A percentile compares a stretch with the other conserved stretches of the same genome.
Conservation (phyloP, 2,329 filamentous ascomycete genomes). For the Leptographium flavum region DNA sequence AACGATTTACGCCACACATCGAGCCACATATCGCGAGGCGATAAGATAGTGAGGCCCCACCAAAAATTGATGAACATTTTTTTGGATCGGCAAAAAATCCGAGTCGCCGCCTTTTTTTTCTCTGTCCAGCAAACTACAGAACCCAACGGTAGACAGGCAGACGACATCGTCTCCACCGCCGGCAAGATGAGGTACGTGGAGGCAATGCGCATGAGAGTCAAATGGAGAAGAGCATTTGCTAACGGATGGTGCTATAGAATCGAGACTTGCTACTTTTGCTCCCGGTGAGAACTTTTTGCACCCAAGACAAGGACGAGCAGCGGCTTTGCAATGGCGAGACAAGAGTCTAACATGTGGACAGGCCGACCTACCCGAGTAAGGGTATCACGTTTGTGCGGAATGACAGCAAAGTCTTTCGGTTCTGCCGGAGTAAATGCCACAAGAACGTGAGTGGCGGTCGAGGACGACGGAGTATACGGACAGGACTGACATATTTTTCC, state of each 20-base stretch:
- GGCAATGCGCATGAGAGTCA: background rate
- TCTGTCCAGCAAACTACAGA: background rate
- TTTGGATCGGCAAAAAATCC: slow-evolving; percentile 7
- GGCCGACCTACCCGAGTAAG: slow-evolving; percentile 40
- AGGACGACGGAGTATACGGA: no score
- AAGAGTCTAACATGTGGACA: slow-evolving; percentile 21
- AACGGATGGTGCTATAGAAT: slow-evolving; percentile 22
- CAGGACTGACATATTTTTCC: background rate
- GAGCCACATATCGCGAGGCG: slow-evolving; percentile 2
- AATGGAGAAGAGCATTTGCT: background rate
- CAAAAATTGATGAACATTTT: slow-evolving; percentile 5
- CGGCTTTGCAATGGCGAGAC: slow-evolving; percentile 37
- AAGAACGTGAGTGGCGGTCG: slow-evolving; percentile 41
- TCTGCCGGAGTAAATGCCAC: slow-evolving; percentile 47
- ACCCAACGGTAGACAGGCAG: background rate
- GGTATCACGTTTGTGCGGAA: slow-evolving; percentile 39
- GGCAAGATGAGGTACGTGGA: slow-evolving; percentile 7
- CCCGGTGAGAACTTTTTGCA: slow-evolving; percentile 27
- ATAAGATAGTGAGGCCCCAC: slow-evolving; percentile 13
- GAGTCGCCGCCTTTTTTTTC: slow-evolving; percentile 9
- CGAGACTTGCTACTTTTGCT: slow-evolving; percentile 60
- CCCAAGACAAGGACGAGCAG: background rate
- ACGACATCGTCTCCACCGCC: background rate
- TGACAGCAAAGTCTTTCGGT: slow-evolving; percentile 39
- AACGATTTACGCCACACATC: background rate